Evolutionary conservation across 441 rosid species (phyloP).

Genomic region (Erodium trifolium): DNA sequence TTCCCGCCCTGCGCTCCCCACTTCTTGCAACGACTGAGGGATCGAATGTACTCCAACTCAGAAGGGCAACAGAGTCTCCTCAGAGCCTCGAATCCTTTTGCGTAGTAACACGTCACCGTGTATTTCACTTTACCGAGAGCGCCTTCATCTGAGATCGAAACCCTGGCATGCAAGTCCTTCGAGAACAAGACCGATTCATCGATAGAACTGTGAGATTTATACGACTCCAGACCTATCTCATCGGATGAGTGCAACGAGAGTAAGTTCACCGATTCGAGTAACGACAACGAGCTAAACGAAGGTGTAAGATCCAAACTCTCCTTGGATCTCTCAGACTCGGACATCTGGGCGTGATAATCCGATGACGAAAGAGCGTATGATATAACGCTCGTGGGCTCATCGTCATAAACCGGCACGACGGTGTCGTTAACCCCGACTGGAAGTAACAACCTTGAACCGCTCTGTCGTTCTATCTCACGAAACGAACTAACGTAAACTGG

Average conservation of each 20-base stretch:
- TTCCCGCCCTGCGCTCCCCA: conserved; percentile 66
- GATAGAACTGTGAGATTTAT: conserved; percentile 45
- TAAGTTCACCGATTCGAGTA: conserved; percentile 32
- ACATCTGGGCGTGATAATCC: conserved; percentile 49
- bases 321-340: conserved; percentile 52
- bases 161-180: conserved; percentile 65
- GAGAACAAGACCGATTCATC: conserved; percentile 59
- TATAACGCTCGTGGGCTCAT: conserved; percentile 88
- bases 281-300: conserved; percentile 36
- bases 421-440: conserved; percentile 69
- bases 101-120: conserved; percentile 79
- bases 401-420: conserved; percentile 82
- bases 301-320: conserved; percentile 30
- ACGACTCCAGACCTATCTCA: conserved; percentile 40
- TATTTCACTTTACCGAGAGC: conserved; percentile 64
- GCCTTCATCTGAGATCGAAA: conserved; percentile 64
- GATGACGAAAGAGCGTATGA: conserved; percentile 67
- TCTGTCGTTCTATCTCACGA: conserved; percentile 50
- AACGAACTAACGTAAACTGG: conserved; percentile 63
- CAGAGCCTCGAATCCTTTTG: conserved; percentile 71
- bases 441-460: conserved; percentile 60
- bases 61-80: conserved; percentile 80
- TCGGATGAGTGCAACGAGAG: conserved; percentile 42
- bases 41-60: conserved; percentile 74
- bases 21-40: conserved; percentile 94